Evolutionary conservation across 2,329 filamentous ascomycete genomes (phyloP), one percentile per base, ranked within the genome.

Genomic region (Colletotrichum magnum): DNA sequence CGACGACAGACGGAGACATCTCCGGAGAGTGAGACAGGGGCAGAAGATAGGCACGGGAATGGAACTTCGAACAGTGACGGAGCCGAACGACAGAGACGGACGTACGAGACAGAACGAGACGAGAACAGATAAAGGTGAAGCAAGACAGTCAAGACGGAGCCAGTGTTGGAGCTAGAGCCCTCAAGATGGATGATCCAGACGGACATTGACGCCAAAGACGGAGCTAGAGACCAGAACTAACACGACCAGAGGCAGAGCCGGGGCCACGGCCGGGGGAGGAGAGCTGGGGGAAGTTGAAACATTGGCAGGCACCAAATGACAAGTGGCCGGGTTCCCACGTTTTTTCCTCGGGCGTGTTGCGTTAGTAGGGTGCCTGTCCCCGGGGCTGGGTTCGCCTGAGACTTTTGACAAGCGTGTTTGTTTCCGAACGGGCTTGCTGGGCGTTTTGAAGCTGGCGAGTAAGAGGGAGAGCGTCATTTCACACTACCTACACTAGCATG

Each of bases 301-400:
- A 60, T 47, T 24, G 43, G 62, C 66, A 60, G 32, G 54, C 50
- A 59, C 50, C 43, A 69, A 50, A 56, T 56, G 61, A 56, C 54
- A 69, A 56, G 41, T 53, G 50, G 50, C 66, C 66, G 41, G 66
- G 66, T 28, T 69, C 47, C 66, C 61, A 68, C 66, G 66, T 68
- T 68, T 65, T 68, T 50, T 15, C 12, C 16, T 47, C 16, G n/a
- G 16, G n/a, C 21, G 47, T 24, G 18, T 12, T 58, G 39, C 41
- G 41, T 43, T 15, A 43, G 41, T 15, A 15, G 15, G 53, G 47
- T 58, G 60, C 53, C 65, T 68, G 53, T 53, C 45, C 60, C 47
- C 45, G 16, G 39, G 58, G 57, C 61, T 53, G 26, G 21, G 21
- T 24, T 24, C 21, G 36, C 53, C 65, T 58, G 60, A 68, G 65